phyloP scores from a whole-genome alignment of 805 yeast genomes.

The Sugiyamaella smithiae region DNA sequence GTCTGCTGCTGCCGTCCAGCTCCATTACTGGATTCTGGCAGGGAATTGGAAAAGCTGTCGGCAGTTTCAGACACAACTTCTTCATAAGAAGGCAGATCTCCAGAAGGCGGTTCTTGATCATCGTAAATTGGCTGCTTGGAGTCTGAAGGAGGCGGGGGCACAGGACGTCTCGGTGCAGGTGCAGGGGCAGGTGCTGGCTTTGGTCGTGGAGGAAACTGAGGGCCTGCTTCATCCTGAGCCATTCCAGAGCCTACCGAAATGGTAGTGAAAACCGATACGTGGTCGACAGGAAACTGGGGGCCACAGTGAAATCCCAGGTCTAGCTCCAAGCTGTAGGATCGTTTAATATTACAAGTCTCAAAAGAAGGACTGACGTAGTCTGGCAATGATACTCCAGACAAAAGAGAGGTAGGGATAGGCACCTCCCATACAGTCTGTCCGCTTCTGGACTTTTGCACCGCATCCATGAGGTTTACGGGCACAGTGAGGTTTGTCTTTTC shows the following conservation, averaged over 20 bases:
- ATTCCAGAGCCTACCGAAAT: constrained; percentile 23
- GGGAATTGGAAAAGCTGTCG: no score
- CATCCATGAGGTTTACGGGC: constrained; percentile 14
- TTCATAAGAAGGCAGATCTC: constrained; percentile 19
- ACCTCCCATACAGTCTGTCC: constrained; percentile 20
- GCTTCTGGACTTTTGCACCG: constrained; percentile 8
- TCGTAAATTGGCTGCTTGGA: neutral
- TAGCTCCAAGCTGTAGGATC: constrained; percentile 43
- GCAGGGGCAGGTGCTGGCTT: constrained; percentile 6
- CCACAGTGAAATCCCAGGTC: constrained; percentile 31
- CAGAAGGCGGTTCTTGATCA: constrained; percentile 1
- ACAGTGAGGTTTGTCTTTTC: constrained; percentile 24
- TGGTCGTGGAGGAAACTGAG: neutral
- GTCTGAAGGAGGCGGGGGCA: neutral
- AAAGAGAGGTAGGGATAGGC: constrained; percentile 26
- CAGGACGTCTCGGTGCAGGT: neutral
- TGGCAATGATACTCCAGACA: constrained; percentile 45
- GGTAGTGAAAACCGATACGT: constrained; percentile 18
- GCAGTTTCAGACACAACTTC: constrained; percentile 11
- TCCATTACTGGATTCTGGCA: no score
- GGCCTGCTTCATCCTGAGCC: neutral
- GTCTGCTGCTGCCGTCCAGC: no score
- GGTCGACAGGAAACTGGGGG: constrained; percentile 13
- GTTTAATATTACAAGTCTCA: constrained; percentile 51
- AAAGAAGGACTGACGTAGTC: constrained; percentile 53